Evolutionary conservation across 1,139 yeast genomes (phyloP).

Genomic region (Candida sanyaensis): DNA sequence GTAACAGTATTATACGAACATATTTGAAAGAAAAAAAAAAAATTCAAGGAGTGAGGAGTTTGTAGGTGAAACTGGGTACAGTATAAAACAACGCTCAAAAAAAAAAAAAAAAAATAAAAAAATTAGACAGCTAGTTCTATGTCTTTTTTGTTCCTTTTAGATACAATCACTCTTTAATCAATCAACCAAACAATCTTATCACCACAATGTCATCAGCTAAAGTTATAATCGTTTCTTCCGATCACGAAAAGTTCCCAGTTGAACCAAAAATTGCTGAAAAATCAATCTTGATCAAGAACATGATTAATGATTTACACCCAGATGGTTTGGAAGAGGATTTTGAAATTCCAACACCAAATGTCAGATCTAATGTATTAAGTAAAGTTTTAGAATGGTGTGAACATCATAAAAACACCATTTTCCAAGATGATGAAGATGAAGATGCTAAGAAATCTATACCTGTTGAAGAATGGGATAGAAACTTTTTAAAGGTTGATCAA

Average conservation of each 20-base stretch:
- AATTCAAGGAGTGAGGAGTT: neutral
- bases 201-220: conserved; percentile 32
- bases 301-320: conserved; percentile 79
- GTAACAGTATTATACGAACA: neutral
- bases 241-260: conserved; percentile 70
- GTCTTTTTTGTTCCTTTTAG: too few species aligned
- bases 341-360: conserved; percentile 92
- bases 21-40: neutral
- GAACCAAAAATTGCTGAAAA: conserved; percentile 89
- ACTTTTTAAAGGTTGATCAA: conserved; percentile 93
- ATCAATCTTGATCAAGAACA: conserved; percentile 83
- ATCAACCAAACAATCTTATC: conserved; percentile 5
- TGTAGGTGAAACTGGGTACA: neutral
- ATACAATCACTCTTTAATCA: neutral
- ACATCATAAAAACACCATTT: conserved; percentile 84
- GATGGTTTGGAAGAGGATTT: conserved; percentile 63
- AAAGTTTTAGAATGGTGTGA: conserved; percentile 97
- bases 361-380: conserved; percentile 80
- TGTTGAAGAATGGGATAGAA: conserved; percentile 95
- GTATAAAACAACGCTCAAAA: neutral
- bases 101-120: neutral
- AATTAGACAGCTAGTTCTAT: neutral
- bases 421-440: conserved; percentile 74
- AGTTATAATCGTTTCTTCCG: conserved; percentile 69
- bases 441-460: conserved; percentile 84